phyloP scores from a whole-genome alignment of 225 moss, liverwort and hornwort species.

The Bryoerythrophyllum caledonicum region DNA sequence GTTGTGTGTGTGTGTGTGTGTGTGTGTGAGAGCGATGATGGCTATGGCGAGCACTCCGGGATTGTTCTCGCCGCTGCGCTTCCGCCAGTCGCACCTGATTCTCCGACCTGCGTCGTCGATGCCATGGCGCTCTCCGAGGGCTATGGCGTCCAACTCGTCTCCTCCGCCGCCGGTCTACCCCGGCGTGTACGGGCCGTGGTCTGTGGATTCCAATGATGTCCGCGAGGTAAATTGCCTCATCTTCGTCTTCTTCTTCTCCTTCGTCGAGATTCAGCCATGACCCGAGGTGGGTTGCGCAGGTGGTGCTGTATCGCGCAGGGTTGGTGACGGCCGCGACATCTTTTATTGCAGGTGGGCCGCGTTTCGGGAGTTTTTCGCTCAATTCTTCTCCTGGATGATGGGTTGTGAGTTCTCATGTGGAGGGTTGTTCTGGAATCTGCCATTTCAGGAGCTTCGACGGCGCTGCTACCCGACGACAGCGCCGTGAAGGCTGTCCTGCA shows the following conservation, averaged over 20 bases:
- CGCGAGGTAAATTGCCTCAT: conserved; percentile 58
- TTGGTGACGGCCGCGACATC: conserved; percentile 75
- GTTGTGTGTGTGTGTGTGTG: too few species aligned
- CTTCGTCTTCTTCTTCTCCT: background rate
- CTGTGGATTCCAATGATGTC: conserved; percentile 70
- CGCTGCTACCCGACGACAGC: conserved; percentile 69
- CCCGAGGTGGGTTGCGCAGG: conserved; percentile 43
- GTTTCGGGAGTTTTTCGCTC: too few species aligned
- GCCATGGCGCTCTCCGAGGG: background rate
- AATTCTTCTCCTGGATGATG: too few species aligned
- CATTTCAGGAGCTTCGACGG: conserved; percentile 64
- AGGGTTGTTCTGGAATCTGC: background rate
- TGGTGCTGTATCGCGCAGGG: conserved; percentile 80
- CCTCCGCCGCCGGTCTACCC: conserved; percentile 41
- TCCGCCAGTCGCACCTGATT: background rate
- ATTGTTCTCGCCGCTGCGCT: background rate
- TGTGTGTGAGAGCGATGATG: background rate
- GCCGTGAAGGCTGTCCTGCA: conserved; percentile 56
- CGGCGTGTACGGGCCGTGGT: conserved; percentile 89
- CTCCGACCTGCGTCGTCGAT: background rate
- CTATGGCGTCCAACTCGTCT: conserved; percentile 17
- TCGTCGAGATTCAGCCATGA: background rate
- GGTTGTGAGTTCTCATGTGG: too few species aligned
- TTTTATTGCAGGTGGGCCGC: conserved; percentile 45
- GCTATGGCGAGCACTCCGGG: background rate